Evolutionary conservation across 306 rosid species (phyloP), one percentile per base, ranked within the genome.

Genomic region (Vicia faba): DNA sequence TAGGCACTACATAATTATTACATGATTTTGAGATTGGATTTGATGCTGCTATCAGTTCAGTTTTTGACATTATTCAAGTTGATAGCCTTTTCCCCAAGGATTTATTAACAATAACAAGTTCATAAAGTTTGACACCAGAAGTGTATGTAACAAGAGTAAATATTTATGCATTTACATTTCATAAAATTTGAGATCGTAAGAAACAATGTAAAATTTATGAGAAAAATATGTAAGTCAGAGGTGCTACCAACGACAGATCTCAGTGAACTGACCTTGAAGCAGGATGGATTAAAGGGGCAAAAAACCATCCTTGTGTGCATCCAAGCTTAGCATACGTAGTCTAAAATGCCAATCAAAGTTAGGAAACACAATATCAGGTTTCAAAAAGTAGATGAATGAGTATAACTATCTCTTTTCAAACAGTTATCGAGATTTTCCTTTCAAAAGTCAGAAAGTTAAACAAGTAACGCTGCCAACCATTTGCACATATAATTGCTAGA

Each of bases 241-340:
- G 44, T 64, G 59, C 60, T 48, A 57, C 18, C 23, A 38, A 38
- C 26, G 49, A 28, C 41, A 61, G 39, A 64, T 73, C 67, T 72
- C 50, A 23, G 63, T 11, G 63, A 61, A 76, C 92, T 78, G 58
- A 89, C 98, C 81, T 74, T 53, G 92, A 48, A 71, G 88, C 39
- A 69, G 86, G 88, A 65, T 93, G 96, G 70, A 48, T 35, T 39
- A 86, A 78, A 38, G 86, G 51, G 73, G 98, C 80, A 40, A 46
- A 31, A 84, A 89, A 89, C 98, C 97, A 93, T 84, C 96, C 96
- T 89, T 89, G 96, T 35, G 86, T 72, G 68, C 88, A 81, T 67
- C 82, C 96, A 72, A 93, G 86, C 86, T 86, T 93, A 13, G 89
- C 91, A 82, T 93, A 93, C 41, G 93, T 88, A 69, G 80, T 73